These are phyloP conservation scores for Tilletia walkeri DNA, from an alignment of 1,284 basidiomycete species.

Conservation along the genomic window DNA sequence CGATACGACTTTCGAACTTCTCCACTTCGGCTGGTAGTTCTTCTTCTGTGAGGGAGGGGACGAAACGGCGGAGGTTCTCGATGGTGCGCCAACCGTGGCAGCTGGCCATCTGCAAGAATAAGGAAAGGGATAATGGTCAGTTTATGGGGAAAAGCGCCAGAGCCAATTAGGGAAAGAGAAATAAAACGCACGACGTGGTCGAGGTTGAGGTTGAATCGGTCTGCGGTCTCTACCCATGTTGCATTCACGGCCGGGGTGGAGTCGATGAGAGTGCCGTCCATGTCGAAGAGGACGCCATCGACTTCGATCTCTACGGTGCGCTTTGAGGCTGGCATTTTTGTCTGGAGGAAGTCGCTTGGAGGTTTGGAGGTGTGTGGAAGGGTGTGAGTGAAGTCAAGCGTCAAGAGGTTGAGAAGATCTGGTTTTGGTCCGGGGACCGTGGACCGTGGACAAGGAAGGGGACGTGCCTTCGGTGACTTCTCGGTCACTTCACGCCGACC, in stretches of 20 bases:
- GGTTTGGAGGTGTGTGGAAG: too few relatives aligned
- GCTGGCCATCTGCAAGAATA: neutral
- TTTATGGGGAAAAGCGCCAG: neutral
- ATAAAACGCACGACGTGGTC: slow-evolving; percentile 37
- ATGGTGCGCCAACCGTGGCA: slow-evolving; percentile 52
- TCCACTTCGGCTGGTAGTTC: slow-evolving; percentile 40
- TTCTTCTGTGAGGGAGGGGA: slow-evolving; percentile 40
- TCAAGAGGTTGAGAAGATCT: too few relatives aligned
- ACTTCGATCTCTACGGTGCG: slow-evolving; percentile 23
- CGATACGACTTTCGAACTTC: slow-evolving; percentile 49
- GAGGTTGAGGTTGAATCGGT: slow-evolving; percentile 50
- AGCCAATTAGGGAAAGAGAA: neutral
- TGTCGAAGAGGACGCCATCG: slow-evolving; percentile 50
- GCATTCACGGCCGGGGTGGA: slow-evolving; percentile 53
- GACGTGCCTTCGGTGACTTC: too few relatives aligned
- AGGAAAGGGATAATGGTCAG: neutral
- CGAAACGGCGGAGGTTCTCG: slow-evolving; percentile 49
- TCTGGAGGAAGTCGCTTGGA: too few relatives aligned
- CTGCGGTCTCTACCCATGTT: slow-evolving; percentile 46
- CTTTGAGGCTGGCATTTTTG: neutral
- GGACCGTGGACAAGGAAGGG: too few relatives aligned
- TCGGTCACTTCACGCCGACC: too few relatives aligned
- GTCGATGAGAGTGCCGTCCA: slow-evolving; percentile 55
- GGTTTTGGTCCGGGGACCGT: too few relatives aligned
- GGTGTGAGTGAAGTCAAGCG: too few relatives aligned